A percentile compares a stretch with the other conserved stretches of the same genome.
These are phyloP conservation scores for Cystobasidium tubakii DNA, from an alignment of 768 basidiomycete genomes.

Conservation along the genomic window DNA sequence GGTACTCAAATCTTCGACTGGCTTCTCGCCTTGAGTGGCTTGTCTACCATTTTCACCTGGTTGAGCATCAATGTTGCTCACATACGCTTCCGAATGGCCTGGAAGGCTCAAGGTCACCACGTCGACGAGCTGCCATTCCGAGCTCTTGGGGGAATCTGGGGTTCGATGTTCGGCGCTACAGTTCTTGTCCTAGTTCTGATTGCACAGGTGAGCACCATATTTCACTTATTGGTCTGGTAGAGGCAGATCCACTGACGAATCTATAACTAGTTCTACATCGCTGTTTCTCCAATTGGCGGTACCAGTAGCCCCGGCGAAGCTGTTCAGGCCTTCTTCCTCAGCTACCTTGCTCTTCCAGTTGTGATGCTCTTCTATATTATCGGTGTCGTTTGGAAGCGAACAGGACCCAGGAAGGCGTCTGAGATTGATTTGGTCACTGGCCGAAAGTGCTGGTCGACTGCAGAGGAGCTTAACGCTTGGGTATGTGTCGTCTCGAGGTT, in stretches of 20 bases:
- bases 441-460: conserved; percentile 43
- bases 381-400: conserved; percentile 43
- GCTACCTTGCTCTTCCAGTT: conserved; percentile 36
- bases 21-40: conserved; percentile 63
- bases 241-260: conserved; percentile 41
- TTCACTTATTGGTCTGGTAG: too few species aligned
- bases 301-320: neutral
- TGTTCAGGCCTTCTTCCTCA: neutral
- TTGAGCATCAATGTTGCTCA: conserved; percentile 44
- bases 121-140: conserved; percentile 44
- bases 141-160: conserved; percentile 43
- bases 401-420: conserved; percentile 36
- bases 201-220: conserved; percentile 43
- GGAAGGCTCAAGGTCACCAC: conserved; percentile 42
- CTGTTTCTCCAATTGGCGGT: conserved; percentile 40
- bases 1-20: conserved; percentile 60
- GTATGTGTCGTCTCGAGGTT: too few species aligned
- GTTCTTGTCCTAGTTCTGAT: conserved; percentile 54
- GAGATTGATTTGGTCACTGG: conserved; percentile 47
- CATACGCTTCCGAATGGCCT: conserved; percentile 45
- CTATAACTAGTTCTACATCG: conserved; percentile 44
- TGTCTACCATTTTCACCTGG: conserved; percentile 58
- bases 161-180: conserved; percentile 38
- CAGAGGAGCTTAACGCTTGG: conserved; percentile 42
- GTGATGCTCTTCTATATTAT: conserved; percentile 42